Evolutionary conservation across 1,139 yeast species (phyloP).

Genomic region (Starmera stellimalicola): DNA sequence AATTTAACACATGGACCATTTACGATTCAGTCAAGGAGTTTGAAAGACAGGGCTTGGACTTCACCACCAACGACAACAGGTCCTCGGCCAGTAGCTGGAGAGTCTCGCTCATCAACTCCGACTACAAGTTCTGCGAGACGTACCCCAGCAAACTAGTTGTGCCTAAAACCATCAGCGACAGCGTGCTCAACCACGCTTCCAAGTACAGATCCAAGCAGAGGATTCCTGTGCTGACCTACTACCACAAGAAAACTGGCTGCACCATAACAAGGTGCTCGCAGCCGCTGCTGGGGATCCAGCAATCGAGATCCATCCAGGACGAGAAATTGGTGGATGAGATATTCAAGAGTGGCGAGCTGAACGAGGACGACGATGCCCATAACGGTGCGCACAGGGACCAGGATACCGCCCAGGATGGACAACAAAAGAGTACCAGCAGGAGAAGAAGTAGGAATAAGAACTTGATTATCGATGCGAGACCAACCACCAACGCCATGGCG

Average conservation of each 20-base stretch:
- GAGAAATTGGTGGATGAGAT: conserved; percentile 72
- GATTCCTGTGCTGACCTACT: conserved; percentile 75
- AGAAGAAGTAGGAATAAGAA: conserved; percentile 36
- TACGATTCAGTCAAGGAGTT: conserved; percentile 62
- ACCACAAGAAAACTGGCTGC: conserved; percentile 61
- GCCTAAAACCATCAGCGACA: conserved; percentile 72
- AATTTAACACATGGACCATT: conserved; percentile 59
- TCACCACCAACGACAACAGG: conserved; percentile 10
- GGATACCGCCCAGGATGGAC: too few relatives aligned
- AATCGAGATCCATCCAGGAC: conserved; percentile 83
- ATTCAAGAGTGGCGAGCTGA: conserved; percentile 33
- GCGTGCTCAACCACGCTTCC: conserved; percentile 72
- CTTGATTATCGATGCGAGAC: conserved; percentile 83
- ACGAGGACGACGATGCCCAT: not conserved
- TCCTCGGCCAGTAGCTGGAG: conserved; percentile 48
- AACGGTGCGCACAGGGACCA: too few relatives aligned
- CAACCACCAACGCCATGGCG: conserved; percentile 91
- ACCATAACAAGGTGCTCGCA: conserved; percentile 86
- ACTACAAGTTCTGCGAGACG: conserved; percentile 62
- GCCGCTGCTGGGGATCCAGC: conserved; percentile 87
- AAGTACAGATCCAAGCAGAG: conserved; percentile 80
- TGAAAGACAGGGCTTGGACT: conserved; percentile 46
- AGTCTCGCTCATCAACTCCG: conserved; percentile 49
- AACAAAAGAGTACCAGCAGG: too few relatives aligned
- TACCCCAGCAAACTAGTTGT: conserved; percentile 65